A percentile compares a stretch with the other conserved stretches of the same genome.
Conservation (phyloP, 1,284 basidiomycete species). For the Marasmius sp. region DNA sequence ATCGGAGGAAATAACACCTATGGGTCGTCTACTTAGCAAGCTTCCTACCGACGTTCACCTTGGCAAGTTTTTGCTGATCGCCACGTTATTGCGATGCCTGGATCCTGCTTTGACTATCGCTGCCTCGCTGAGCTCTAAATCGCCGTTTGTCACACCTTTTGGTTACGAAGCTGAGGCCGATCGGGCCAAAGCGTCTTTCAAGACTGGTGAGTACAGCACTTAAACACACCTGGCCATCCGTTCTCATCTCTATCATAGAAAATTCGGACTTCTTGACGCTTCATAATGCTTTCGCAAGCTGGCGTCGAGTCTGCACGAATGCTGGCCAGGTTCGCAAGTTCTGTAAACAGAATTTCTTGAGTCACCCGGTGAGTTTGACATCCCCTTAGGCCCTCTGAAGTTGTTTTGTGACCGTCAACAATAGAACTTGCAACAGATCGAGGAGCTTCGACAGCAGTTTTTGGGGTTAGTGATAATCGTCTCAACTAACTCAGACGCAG, state of each 20-base stretch:
- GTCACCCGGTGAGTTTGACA: conserved; percentile 64
- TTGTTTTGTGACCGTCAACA: background rate
- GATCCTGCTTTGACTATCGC: conserved; percentile 97
- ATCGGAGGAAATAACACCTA: conserved; percentile 91
- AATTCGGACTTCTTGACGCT: conserved; percentile 97
- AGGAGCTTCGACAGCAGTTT: conserved; percentile 95
- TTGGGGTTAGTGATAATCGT: conserved; percentile 53
- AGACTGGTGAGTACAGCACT: conserved; percentile 53
- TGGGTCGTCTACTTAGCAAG: conserved; percentile 90
- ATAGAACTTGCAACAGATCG: conserved; percentile 93
- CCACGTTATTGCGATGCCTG: conserved; percentile 86
- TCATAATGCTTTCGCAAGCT: conserved; percentile 88
- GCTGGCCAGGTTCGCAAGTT: conserved; percentile 66
- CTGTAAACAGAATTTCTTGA: conserved; percentile 84
- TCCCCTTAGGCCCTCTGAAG: background rate
- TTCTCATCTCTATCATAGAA: conserved; percentile 43
- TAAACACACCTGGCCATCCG: background rate
- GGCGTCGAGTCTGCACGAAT: conserved; percentile 81
- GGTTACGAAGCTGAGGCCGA: conserved; percentile 89
- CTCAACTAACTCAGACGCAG: background rate
- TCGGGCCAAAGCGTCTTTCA: conserved; percentile 81
- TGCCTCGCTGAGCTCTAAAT: conserved; percentile 90
- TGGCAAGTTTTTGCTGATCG: conserved; percentile 90
- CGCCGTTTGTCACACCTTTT: conserved; percentile 89
- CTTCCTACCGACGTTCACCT: conserved; percentile 96